Evolutionary conservation across 2,329 filamentous ascomycete species (phyloP).

Genomic region (Diplocarpon mali): DNA sequence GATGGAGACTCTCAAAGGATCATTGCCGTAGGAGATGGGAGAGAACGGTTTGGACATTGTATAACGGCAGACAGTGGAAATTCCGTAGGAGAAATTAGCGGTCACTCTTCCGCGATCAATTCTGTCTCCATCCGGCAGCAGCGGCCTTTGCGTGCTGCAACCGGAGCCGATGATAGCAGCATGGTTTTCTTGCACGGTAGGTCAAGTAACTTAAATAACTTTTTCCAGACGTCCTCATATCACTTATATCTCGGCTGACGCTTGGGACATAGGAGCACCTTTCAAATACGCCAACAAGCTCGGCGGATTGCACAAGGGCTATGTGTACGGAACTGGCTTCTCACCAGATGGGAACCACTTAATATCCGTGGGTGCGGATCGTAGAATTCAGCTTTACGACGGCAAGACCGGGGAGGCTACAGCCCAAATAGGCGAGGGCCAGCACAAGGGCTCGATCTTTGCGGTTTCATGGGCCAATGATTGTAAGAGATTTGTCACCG

Average conservation of each 20-base stretch:
- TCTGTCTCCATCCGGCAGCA: slow-evolving; percentile 81
- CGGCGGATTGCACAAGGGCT: slow-evolving; percentile 71
- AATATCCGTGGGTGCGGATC: slow-evolving; percentile 87
- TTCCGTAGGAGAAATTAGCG: slow-evolving; percentile 85
- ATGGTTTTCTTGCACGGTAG: slow-evolving; percentile 81
- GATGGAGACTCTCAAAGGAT: slow-evolving; percentile 94
- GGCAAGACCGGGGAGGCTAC: slow-evolving; percentile 86
- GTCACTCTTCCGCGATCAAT: slow-evolving; percentile 86
- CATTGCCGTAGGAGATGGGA: slow-evolving; percentile 91
- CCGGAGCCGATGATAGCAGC: slow-evolving; percentile 80
- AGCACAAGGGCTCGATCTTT: slow-evolving; percentile 88
- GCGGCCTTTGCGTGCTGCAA: slow-evolving; percentile 81
- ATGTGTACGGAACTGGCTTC: slow-evolving; percentile 79
- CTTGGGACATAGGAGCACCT: slow-evolving; percentile 40
- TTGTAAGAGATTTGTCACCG: slow-evolving; percentile 77
- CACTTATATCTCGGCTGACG: too few relatives aligned
- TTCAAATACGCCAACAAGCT: slow-evolving; percentile 93
- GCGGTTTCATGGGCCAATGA: slow-evolving; percentile 83
- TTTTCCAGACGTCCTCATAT: too few relatives aligned
- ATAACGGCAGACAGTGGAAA: slow-evolving; percentile 95
- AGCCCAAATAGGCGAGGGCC: slow-evolving; percentile 66
- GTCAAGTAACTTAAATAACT: too few relatives aligned
- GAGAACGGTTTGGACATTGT: slow-evolving; percentile 86
- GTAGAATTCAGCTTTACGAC: slow-evolving; percentile 87
- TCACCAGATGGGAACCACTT: slow-evolving; percentile 75